Conservation (phyloP, 1,139 yeast species). For the Yamadazyma dushanensis region DNA sequence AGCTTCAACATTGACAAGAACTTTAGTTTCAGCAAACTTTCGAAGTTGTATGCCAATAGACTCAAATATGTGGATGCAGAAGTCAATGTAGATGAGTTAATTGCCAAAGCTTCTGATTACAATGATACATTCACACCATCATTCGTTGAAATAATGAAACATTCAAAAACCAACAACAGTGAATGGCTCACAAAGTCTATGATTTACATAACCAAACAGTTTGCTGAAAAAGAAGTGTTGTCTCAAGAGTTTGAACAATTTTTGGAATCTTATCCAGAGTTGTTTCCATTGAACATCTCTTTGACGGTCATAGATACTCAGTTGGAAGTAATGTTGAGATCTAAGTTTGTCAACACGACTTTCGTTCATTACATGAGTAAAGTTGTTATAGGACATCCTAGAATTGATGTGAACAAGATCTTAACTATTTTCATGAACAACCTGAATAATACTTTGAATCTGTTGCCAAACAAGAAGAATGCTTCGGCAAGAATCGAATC, state of each 20-base stretch:
- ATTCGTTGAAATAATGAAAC: slow-evolving; percentile 8
- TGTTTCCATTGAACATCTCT: slow-evolving; percentile 38
- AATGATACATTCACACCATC: slow-evolving; percentile 8
- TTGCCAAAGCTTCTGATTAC: slow-evolving; percentile 5
- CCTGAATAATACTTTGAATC: slow-evolving; percentile 30
- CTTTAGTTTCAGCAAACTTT: slow-evolving; percentile 1
- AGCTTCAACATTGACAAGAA: slow-evolving; percentile 4
- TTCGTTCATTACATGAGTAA: slow-evolving; percentile 32
- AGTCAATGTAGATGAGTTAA: slow-evolving; percentile 1
- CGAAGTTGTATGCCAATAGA: slow-evolving; percentile 4
- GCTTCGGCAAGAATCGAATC: slow-evolving; percentile 37
- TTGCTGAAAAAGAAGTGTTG: slow-evolving; percentile 51
- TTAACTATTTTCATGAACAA: slow-evolving; percentile 68
- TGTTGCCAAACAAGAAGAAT: slow-evolving; percentile 22
- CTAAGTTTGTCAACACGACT: slow-evolving; percentile 46
- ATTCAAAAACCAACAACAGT: not conserved
- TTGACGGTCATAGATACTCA: slow-evolving; percentile 61
- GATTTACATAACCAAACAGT: slow-evolving; percentile 59
- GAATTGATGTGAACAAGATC: slow-evolving; percentile 49
- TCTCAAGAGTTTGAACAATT: slow-evolving; percentile 33
- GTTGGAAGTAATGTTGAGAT: slow-evolving; percentile 60
- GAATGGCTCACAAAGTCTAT: slow-evolving; percentile 52
- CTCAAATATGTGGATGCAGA: slow-evolving; percentile 2
- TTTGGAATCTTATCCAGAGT: slow-evolving; percentile 18
- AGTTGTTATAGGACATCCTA: slow-evolving; percentile 33